Conservation (phyloP, 2,329 filamentous ascomycete species). For the Xylaria multiplex region DNA sequence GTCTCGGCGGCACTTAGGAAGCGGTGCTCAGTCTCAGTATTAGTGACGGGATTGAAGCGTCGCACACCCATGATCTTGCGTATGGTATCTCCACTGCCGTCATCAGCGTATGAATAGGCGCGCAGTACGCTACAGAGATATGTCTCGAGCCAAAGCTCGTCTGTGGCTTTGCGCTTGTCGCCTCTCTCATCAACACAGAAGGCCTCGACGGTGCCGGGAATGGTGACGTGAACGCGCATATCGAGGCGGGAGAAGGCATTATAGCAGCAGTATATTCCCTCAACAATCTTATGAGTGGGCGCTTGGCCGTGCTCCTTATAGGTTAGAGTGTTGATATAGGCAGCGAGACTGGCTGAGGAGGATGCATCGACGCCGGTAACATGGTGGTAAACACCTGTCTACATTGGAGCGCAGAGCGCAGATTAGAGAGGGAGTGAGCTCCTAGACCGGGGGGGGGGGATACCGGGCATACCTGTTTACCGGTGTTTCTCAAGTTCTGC, state of each 20-base stretch:
- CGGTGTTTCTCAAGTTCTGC: conserved; percentile 66
- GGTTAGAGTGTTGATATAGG: conserved; percentile 97
- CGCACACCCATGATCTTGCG: conserved; percentile 97
- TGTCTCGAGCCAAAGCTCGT: conserved; percentile 96
- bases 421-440: conserved; percentile 31
- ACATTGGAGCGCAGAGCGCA: conserved; percentile 14
- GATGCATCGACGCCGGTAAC: conserved; percentile 97
- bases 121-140: conserved; percentile 94
- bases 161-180: conserved; percentile 91
- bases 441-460: conserved; percentile 1
- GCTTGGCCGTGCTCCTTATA: conserved; percentile 86
- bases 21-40: conserved; percentile 96
- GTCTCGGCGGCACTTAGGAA: conserved; percentile 95
- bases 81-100: conserved; percentile 92
- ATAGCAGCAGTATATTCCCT: conserved; percentile 97
- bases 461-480: conserved; percentile 57
- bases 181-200: conserved; percentile 98
- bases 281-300: conserved; percentile 83
- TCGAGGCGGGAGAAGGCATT: conserved; percentile 98
- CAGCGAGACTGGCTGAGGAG: conserved; percentile 93
- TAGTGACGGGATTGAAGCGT: conserved; percentile 96
- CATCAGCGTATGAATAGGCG: conserved; percentile 96
- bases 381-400: conserved; percentile 97
- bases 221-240: conserved; percentile 98
- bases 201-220: conserved; percentile 94